These are phyloP conservation scores for Salvia miltiorrhiza DNA, from an alignment of 257 asterid species.

Conservation along the genomic window DNA sequence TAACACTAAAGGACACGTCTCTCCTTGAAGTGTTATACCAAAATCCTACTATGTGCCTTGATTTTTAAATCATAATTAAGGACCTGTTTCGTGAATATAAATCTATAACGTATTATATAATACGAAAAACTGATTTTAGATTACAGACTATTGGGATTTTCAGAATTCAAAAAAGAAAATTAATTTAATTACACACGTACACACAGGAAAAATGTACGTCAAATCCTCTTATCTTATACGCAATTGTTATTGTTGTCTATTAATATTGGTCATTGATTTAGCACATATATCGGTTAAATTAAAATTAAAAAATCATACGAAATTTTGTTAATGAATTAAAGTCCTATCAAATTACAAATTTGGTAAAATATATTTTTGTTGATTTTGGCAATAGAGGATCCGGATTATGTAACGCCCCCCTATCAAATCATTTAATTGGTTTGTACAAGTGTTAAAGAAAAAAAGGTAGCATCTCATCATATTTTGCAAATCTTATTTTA, in stretches of 20 bases:
- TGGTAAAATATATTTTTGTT: too few relatives aligned
- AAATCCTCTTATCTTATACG: not conserved
- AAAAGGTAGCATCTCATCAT: too few relatives aligned
- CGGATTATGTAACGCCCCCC: too few relatives aligned
- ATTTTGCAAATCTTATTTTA: not conserved
- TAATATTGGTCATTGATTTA: conserved; percentile 8
- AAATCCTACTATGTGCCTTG: conserved; percentile 15
- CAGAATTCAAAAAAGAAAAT: not conserved
- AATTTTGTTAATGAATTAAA: too few relatives aligned
- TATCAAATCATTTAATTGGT: not conserved
- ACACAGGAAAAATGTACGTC: not conserved
- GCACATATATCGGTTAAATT: not conserved
- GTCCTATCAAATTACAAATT: too few relatives aligned
- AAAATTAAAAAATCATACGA: too few relatives aligned
- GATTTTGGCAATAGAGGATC: too few relatives aligned
- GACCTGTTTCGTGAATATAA: too few relatives aligned
- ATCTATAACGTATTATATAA: too few relatives aligned
- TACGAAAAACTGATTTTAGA: too few relatives aligned
- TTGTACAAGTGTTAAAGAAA: too few relatives aligned
- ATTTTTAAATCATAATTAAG: conserved; percentile 3
- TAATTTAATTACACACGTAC: not conserved
- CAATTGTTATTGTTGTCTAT: conserved; percentile 11
- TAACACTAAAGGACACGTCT: conserved; percentile 27
- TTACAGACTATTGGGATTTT: too few relatives aligned
- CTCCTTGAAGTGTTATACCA: conserved; percentile 13